phyloP scores from a whole-genome alignment of 176 grass and related monocot genomes.

The Chloris gayana region DNA sequence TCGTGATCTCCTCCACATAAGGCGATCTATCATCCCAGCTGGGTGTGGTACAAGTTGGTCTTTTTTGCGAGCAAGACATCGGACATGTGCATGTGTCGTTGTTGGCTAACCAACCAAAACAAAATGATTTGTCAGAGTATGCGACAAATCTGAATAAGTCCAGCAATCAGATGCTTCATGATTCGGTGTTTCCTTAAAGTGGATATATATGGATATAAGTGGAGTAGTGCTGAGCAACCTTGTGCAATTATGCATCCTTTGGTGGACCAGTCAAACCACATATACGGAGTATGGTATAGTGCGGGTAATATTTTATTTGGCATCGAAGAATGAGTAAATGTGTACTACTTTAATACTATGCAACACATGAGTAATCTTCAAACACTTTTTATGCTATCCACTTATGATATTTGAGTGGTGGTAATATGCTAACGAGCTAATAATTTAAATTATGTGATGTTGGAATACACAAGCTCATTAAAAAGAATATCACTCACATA shows the following conservation, averaged over 20 bases:
- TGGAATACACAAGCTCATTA: not conserved
- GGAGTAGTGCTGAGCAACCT: not conserved
- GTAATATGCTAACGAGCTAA: too few species aligned
- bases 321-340: not conserved
- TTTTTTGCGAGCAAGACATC: not conserved
- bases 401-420: too few species aligned
- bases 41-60: slow-evolving; percentile 13
- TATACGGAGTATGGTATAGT: not conserved
- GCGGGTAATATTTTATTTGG: not conserved
- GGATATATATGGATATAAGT: not conserved
- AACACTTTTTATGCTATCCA: too few species aligned
- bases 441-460: not conserved
- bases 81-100: not conserved
- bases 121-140: not conserved
- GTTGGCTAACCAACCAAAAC: not conserved
- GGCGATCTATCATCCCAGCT: too few species aligned
- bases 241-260: not conserved
- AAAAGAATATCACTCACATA: not conserved
- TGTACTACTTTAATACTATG: not conserved
- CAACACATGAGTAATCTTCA: too few species aligned
- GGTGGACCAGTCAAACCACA: slow-evolving; percentile 28
- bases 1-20: too few species aligned
- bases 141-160: not conserved
- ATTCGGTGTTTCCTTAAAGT: slow-evolving; percentile 12
- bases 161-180: too few species aligned